Evolutionary conservation across 331 rosid species (phyloP).

Genomic region (Spiraea crenata): DNA sequence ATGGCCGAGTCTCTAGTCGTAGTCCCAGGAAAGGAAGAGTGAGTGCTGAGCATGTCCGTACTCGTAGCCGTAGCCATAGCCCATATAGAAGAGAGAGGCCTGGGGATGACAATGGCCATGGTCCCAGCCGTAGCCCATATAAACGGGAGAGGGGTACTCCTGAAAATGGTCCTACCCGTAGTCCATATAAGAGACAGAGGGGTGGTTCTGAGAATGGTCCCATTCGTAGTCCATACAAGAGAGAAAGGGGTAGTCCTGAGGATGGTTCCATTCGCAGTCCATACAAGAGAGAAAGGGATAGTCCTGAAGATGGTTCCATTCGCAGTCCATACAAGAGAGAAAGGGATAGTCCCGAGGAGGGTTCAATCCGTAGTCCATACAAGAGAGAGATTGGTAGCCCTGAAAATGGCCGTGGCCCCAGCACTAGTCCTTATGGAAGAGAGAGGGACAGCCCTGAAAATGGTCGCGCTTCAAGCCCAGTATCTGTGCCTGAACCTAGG

Average conservation of each 20-base stretch:
- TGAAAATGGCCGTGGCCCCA: constrained; percentile 38
- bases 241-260: constrained; percentile 51
- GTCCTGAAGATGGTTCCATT: constrained; percentile 48
- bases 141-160: constrained; percentile 46
- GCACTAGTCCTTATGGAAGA: too few species aligned
- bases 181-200: constrained; percentile 49
- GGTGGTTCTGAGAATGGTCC: constrained; percentile 48
- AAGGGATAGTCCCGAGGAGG: constrained; percentile 56
- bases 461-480: constrained; percentile 51
- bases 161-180: constrained; percentile 41
- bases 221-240: constrained; percentile 30
- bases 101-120: constrained; percentile 41
- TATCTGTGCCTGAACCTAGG: constrained; percentile 29
- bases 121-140: constrained; percentile 49
- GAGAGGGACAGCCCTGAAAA: constrained; percentile 42
- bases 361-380: constrained; percentile 42
- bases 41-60: constrained; percentile 34
- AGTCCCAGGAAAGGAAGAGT: constrained; percentile 67
- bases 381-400: constrained; percentile 38
- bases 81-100: constrained; percentile 41
- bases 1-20: constrained; percentile 49
- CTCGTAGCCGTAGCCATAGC: constrained; percentile 40
- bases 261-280: constrained; percentile 45
- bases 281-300: constrained; percentile 34
- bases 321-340: constrained; percentile 33